A percentile compares a stretch with the other conserved stretches of the same genome.
These are phyloP conservation scores for Gracilaria domingensis DNA, from an alignment of 23 red algal species.

Conservation along the genomic window DNA sequence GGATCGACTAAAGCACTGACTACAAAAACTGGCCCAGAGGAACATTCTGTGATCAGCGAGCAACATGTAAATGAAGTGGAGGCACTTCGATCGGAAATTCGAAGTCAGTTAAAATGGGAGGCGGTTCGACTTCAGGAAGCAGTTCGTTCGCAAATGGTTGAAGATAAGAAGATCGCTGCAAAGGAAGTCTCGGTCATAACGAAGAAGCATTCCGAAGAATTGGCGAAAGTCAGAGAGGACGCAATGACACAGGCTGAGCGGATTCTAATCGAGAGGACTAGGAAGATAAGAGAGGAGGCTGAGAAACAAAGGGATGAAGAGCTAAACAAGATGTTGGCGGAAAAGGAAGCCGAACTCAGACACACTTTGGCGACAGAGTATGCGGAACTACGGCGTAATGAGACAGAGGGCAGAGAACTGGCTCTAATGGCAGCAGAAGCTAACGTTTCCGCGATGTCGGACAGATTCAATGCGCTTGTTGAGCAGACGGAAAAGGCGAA, in stretches of 20 bases:
- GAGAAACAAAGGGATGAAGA: conserved; percentile 50
- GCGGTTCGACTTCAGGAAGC: conserved; percentile 74
- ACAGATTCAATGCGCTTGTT: conserved; percentile 44
- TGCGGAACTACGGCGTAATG: conserved; percentile 24
- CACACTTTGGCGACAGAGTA: conserved; percentile 48
- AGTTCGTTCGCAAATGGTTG: conserved; percentile 62
- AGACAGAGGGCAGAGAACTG: conserved; percentile 14
- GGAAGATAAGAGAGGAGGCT: conserved; percentile 20
- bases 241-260: conserved; percentile 34
- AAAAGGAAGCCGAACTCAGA: conserved; percentile 47
- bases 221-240: conserved; percentile 46
- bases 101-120: conserved; percentile 68
- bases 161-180: conserved; percentile 70
- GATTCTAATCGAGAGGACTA: conserved; percentile 45
- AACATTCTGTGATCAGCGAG: neutral
- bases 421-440: conserved; percentile 33
- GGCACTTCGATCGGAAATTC: conserved; percentile 51
- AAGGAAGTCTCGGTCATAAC: conserved; percentile 36
- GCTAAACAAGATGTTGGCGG: conserved; percentile 41
- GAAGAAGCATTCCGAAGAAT: conserved; percentile 62
- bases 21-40: neutral
- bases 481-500: conserved; percentile 59
- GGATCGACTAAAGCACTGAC: conserved; percentile 20
- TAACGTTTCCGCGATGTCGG: conserved; percentile 45
- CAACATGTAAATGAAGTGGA: conserved; percentile 39